Evolutionary conservation across 176 grass and related monocot species (phyloP).

Genomic region (Triticum timopheevii): DNA sequence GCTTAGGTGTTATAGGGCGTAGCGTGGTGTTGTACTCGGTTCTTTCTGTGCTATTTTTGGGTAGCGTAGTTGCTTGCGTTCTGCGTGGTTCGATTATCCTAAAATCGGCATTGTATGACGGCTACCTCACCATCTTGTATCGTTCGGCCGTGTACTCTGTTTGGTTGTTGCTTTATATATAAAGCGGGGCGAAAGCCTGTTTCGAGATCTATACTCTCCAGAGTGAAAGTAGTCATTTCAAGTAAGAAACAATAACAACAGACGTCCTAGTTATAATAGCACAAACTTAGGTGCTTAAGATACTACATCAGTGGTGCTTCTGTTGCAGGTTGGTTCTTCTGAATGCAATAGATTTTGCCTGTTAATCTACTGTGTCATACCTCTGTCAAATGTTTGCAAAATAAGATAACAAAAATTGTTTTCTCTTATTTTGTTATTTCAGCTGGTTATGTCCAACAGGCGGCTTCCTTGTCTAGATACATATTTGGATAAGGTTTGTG

Average conservation of each 20-base stretch:
- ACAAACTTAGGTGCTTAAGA: constrained; percentile 11
- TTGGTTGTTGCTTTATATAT: too few species aligned
- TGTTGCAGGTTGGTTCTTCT: background rate
- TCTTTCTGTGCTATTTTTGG: too few species aligned
- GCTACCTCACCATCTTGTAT: too few species aligned
- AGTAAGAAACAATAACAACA: background rate
- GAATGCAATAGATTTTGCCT: background rate
- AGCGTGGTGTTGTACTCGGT: too few species aligned
- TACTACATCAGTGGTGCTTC: background rate
- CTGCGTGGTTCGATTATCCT: too few species aligned
- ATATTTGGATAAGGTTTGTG: constrained; percentile 82
- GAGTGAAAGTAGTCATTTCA: background rate
- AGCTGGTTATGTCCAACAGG: constrained; percentile 83
- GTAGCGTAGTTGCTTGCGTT: too few species aligned
- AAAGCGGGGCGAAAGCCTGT: too few species aligned
- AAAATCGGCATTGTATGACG: too few species aligned
- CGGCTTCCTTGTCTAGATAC: constrained; percentile 66
- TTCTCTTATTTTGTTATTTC: constrained; percentile 34
- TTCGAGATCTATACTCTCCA: background rate
- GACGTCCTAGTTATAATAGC: background rate
- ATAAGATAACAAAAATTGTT: background rate
- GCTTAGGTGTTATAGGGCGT: too few species aligned
- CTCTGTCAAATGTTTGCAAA: background rate
- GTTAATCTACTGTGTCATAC: background rate
- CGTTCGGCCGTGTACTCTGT: too few species aligned